These are phyloP conservation scores for Fonsecaea pugnacius DNA, from an alignment of 2,329 filamentous ascomycete species.

Conservation along the genomic window DNA sequence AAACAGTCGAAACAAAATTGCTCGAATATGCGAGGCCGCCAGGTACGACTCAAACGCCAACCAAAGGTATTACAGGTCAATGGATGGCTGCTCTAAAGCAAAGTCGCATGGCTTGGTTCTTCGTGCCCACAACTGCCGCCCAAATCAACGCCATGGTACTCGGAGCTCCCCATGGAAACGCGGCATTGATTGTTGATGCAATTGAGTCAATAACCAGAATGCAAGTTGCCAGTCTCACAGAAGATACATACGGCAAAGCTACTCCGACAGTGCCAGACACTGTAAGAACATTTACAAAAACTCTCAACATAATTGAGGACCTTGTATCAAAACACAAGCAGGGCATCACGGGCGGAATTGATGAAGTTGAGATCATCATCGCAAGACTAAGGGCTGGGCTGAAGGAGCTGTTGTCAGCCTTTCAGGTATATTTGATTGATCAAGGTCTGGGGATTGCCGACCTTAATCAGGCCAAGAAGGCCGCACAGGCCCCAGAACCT, in stretches of 20 bases:
- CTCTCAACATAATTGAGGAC: constrained; percentile 70
- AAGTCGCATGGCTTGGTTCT: constrained; percentile 63
- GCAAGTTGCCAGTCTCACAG: constrained; percentile 72
- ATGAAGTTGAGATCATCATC: constrained; percentile 73
- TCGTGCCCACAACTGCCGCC: constrained; percentile 71
- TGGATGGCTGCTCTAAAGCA: constrained; percentile 23
- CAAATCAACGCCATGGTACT: constrained; percentile 70
- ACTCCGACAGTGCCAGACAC: constrained; percentile 76
- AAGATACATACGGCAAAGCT: constrained; percentile 86
- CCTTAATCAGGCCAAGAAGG: constrained; percentile 73
- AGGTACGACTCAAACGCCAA: constrained; percentile 10
- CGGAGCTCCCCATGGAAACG: constrained; percentile 72
- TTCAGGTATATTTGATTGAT: constrained; percentile 73
- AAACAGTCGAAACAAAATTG: constrained; percentile 38
- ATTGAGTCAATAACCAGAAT: constrained; percentile 71
- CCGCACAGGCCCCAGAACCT: constrained; percentile 43
- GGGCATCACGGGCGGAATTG: constrained; percentile 42
- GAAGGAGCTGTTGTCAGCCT: constrained; percentile 67
- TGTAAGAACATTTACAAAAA: constrained; percentile 71
- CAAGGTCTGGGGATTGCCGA: constrained; percentile 73
- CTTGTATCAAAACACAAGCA: constrained; percentile 67
- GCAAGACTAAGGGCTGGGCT: constrained; percentile 68
- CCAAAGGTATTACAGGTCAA: constrained; percentile 21
- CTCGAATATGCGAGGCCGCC: constrained; percentile 32
- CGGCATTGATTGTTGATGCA: constrained; percentile 71